Evolutionary conservation across 164 flowering plant genomes (phyloP), one percentile per base, ranked within the genome.

Genomic region (Malania oleifera): DNA sequence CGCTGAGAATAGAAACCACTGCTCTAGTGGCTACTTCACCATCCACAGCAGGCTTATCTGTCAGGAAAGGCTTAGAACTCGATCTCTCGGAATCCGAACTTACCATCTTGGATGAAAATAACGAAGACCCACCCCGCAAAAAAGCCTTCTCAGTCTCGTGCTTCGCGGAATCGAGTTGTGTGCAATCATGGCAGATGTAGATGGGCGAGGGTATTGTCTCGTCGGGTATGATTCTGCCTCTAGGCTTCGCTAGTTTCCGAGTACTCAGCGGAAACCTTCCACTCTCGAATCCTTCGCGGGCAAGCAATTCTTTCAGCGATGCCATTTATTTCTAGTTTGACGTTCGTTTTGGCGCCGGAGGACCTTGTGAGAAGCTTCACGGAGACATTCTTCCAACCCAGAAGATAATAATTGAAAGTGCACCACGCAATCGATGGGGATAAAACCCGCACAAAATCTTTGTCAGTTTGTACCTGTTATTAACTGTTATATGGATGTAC

Each of bases 1-100:
- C 84, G 51, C 76, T 60, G 7, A 86, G 78, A 3, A 86, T 79
- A 5, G 93, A 78, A 0, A 82, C 50, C 60, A 82, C 80, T 0
- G 87, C 89, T 40, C 64, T 66, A 17, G 76, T 52, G 0, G 87
- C 86, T 0, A 67, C 80, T 24, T 76, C 77, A 63, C 79, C 93
- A 3, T n/a, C n/a, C n/a, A 80, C 71, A 6, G 75, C 78, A 9
- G 83, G 80, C 58, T 70, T 82, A 0, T 73, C 75, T 13, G 20
- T 55, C 38, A 31, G 4, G 9, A 4, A 29, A 2, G 67, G 56
- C 66, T 55, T 68, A 13, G 65, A 44, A 19, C 31, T 44, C 12
- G 73, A 60, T 23, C 62, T 68, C 45, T 59, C 68, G 1, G 77
- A 63, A 17, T 63, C 72, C 2, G 76, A 71, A 40, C 49, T 64